Evolutionary conservation across 106 monocot species (phyloP).

Genomic region (Dioscorea zingiberensis): DNA sequence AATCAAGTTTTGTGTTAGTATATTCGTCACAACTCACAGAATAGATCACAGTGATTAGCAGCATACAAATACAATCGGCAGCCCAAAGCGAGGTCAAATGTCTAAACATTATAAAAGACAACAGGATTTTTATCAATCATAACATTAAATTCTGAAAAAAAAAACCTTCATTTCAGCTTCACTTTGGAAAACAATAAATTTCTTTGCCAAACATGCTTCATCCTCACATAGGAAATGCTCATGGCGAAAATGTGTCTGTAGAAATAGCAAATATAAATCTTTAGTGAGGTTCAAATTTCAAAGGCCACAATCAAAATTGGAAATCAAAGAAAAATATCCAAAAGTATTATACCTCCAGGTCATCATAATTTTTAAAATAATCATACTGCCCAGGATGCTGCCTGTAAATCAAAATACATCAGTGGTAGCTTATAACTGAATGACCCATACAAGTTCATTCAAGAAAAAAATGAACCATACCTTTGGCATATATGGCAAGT

Average conservation of each 20-base stretch:
- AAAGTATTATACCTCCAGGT: slow-evolving; percentile 62
- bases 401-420: slow-evolving; percentile 35
- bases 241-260: slow-evolving; percentile 84
- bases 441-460: not conserved
- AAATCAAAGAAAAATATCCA: not conserved
- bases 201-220: slow-evolving; percentile 79
- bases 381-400: slow-evolving; percentile 91
- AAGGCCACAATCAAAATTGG: not conserved
- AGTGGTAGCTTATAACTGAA: not conserved
- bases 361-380: slow-evolving; percentile 86
- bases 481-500: slow-evolving; percentile 96
- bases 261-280: not conserved
- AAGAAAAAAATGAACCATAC: slow-evolving; percentile 23
- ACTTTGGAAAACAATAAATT: slow-evolving; percentile 82
- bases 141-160: not conserved
- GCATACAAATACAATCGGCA: too few species aligned
- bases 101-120: too few species aligned
- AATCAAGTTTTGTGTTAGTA: not conserved
- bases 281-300: not conserved
- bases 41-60: too few species aligned
- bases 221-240: slow-evolving; percentile 90
- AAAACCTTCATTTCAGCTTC: slow-evolving; percentile 91
- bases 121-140: too few species aligned
- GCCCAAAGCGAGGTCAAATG: too few species aligned
- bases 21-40: too few species aligned